phyloP scores from a whole-genome alignment of 148 eudicot genomes.

The Chenopodium quinoa region DNA sequence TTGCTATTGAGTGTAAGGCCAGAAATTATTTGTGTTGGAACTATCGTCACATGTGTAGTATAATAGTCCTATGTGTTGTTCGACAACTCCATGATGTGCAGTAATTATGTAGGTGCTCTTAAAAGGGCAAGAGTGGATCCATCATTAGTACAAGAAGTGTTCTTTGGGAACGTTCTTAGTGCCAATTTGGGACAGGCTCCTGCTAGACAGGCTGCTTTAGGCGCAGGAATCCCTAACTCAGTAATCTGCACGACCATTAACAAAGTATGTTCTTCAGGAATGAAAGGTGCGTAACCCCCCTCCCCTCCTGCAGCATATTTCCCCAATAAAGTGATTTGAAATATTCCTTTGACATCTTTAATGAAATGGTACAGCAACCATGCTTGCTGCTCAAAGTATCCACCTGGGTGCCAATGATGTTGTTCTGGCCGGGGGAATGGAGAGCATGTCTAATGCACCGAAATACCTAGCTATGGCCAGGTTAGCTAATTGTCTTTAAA shows the following conservation, averaged over 20 bases:
- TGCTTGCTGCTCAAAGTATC: constrained; percentile 91
- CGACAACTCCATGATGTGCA: constrained; percentile 1
- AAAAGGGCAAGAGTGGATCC: constrained; percentile 73
- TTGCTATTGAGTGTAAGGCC: constrained; percentile 68
- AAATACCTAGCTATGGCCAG: constrained; percentile 80
- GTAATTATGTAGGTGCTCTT: constrained; percentile 62
- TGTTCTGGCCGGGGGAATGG: constrained; percentile 97
- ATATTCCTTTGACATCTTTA: constrained; percentile 17
- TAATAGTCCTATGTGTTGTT: not conserved
- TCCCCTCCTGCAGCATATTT: not conserved
- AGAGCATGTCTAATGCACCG: constrained; percentile 99
- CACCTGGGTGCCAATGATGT: constrained; percentile 71
- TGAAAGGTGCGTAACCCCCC: constrained; percentile 65
- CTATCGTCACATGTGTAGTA: not conserved
- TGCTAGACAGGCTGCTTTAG: constrained; percentile 94
- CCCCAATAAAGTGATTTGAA: not conserved
- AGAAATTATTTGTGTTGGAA: not conserved
- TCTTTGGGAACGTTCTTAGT: constrained; percentile 94
- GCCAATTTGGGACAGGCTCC: constrained; percentile 99
- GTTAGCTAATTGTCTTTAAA: constrained; percentile 30
- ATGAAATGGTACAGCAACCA: constrained; percentile 58
- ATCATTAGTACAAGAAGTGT: constrained; percentile 79
- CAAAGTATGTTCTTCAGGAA: constrained; percentile 94
- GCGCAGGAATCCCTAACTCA: constrained; percentile 85
- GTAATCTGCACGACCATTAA: constrained; percentile 90